phyloP scores from a whole-genome alignment of 768 basidiomycete species.

The Tylopilus rubrobrunneus region DNA sequence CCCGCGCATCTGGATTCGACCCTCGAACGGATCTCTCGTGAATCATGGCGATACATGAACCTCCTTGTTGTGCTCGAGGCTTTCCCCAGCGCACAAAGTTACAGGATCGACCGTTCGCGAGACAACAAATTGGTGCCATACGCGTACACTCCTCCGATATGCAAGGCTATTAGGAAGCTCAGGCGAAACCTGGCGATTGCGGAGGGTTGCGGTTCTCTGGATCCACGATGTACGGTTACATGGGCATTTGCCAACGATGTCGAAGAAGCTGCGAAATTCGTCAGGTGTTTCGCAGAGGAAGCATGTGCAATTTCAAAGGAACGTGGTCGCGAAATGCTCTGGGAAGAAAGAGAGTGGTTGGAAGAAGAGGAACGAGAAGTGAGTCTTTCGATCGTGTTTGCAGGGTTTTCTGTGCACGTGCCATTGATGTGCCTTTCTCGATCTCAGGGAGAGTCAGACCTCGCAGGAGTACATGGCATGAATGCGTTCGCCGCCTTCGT shows the following conservation, averaged over 20 bases:
- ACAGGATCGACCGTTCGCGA: conserved; percentile 13
- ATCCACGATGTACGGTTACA: conserved; percentile 38
- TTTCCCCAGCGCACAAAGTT: conserved; percentile 48
- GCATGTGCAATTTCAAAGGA: conserved; percentile 45
- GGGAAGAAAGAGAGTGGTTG: conserved; percentile 65
- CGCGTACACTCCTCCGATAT: conserved; percentile 61
- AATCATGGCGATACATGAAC: conserved; percentile 60
- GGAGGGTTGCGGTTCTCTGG: conserved; percentile 55
- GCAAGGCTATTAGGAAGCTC: conserved; percentile 69
- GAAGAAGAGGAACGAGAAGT: conserved; percentile 54
- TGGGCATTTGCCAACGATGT: conserved; percentile 64
- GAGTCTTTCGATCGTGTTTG: conserved; percentile 11
- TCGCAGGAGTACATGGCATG: conserved; percentile 57
- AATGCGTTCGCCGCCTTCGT: conserved; percentile 68
- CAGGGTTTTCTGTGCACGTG: conserved; percentile 11
- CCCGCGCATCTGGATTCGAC: conserved; percentile 48
- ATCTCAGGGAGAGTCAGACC: conserved; percentile 55
- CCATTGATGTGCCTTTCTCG: conserved; percentile 3
- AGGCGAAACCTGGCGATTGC: conserved; percentile 58
- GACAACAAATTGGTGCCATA: conserved; percentile 20
- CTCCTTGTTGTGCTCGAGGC: conserved; percentile 66
- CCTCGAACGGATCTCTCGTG: conserved; percentile 39
- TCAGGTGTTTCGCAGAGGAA: conserved; percentile 56
- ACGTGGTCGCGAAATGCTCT: conserved; percentile 38
- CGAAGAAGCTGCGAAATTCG: conserved; percentile 51